Conservation (phyloP, 139 green algal species). For the Nannochloris sp. region DNA sequence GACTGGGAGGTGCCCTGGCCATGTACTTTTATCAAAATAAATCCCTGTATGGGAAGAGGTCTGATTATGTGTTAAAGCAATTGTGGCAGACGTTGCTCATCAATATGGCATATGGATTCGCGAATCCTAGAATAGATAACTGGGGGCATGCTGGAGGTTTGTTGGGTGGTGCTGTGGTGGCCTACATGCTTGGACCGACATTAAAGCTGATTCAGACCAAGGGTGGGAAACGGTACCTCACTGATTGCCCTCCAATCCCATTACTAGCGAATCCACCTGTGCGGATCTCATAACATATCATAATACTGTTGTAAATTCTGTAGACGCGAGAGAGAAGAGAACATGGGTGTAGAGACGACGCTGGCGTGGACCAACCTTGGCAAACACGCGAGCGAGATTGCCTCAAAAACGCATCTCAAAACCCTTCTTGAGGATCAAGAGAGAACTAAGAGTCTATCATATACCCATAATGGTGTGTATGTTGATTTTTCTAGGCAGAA, state of each 20-base stretch:
- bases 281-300: not conserved
- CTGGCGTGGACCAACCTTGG: conserved; percentile 26
- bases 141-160: conserved; percentile 43
- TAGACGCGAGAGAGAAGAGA: conserved; percentile 37
- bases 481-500: conserved; percentile 86
- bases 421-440: conserved; percentile 75
- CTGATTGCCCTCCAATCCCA: conserved; percentile 20
- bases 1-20: conserved; percentile 17
- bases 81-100: conserved; percentile 34
- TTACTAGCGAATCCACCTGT: conserved; percentile 1
- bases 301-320: not conserved
- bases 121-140: conserved; percentile 33
- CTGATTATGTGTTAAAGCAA: conserved; percentile 24
- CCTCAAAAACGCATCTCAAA: conserved; percentile 48
- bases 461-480: conserved; percentile 80
- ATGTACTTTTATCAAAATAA: conserved; percentile 34
- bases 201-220: not conserved
- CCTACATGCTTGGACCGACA: conserved; percentile 32
- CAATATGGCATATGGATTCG: conserved; percentile 30
- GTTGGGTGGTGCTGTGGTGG: conserved; percentile 29
- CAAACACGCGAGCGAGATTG: conserved; percentile 46
- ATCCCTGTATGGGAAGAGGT: conserved; percentile 18
- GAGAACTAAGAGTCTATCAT: conserved; percentile 62
- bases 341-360: conserved; percentile 13
- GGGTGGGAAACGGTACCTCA: conserved; percentile 10